Conservation (phyloP, 176 grass and related monocot genomes). For the Ananas comosus region DNA sequence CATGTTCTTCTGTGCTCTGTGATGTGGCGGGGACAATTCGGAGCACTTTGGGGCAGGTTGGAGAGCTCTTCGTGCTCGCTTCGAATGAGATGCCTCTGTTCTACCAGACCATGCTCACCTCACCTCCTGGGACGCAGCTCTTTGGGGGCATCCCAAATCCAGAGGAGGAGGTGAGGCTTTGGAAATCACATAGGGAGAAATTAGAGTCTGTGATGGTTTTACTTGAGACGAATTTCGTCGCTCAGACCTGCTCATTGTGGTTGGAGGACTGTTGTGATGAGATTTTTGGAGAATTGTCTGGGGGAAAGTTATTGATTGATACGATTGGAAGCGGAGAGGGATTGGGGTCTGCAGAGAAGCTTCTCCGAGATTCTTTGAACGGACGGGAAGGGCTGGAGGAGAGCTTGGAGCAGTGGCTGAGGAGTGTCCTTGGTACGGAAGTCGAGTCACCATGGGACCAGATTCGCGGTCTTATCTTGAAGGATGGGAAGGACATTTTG, state of each 20-base stretch:
- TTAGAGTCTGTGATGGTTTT: conserved; percentile 77
- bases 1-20: conserved; percentile 55
- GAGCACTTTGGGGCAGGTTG: conserved; percentile 60
- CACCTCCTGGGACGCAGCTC: conserved; percentile 66
- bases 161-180: conserved; percentile 61
- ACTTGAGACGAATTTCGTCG: conserved; percentile 54
- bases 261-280: conserved; percentile 62
- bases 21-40: conserved; percentile 63
- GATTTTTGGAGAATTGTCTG: conserved; percentile 53
- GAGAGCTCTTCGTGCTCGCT: conserved; percentile 73
- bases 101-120: conserved; percentile 77
- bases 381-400: conserved; percentile 58
- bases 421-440: conserved; percentile 79
- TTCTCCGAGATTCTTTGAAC: conserved; percentile 55
- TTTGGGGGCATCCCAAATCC: conserved; percentile 92
- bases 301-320: conserved; percentile 46
- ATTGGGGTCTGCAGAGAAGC: conserved; percentile 57
- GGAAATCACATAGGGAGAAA: conserved; percentile 79
- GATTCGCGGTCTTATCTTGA: conserved; percentile 74
- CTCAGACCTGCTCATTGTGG: conserved; percentile 58
- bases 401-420: conserved; percentile 87
- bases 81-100: conserved; percentile 77
- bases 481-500: conserved; percentile 79
- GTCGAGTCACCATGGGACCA: conserved; percentile 93
- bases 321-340: conserved; percentile 54